Evolutionary conservation across 176 grass and related monocot genomes (phyloP), one percentile per base, ranked within the genome.

Genomic region (Puya raimondii): DNA sequence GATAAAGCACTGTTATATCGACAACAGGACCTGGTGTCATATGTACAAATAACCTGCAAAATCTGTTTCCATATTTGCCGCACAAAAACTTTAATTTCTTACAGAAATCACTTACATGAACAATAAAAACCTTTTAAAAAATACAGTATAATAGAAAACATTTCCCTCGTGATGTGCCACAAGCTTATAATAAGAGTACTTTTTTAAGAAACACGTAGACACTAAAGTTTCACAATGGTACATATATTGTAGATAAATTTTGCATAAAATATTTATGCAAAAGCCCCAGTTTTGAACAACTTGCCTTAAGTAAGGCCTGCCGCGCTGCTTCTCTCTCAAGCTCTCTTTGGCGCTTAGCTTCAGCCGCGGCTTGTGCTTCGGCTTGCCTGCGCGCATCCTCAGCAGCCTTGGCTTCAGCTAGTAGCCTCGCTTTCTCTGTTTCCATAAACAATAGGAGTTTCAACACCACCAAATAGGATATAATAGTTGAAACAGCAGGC

Each of bases 391-490:
- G 80, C 79, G 93, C 86, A 68, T 97, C 93, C 86, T 92, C 88
- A 71, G 82, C 93, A 33, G 84, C 89, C 78, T 90, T 97, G 52
- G 88, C 93, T 87, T 97, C 93, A 48, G 89, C 86, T 72, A 92
- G 85, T 63, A 97, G 64, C 15, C 86, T 69, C 33, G 84, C 89
- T 81, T 85, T 97, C 66, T 90, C 93, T 97, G 82, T 79, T 76
- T 68, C 66, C 58, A 76, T 1, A 81, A 23, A 1, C 57, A 11
- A 68, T 4, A 16, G 50, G 9, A 66, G 21, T 74, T 77, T 17
- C 48, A 51, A 14, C 22, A 12, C 68, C 4, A 29, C 61, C 53
- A 42, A 21, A 3, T 65, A 64, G 14, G 50, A 67, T 47, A 26
- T 61, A 53, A 23, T 17, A 77, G 69, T 51, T 7, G 14, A 79